Conservation (phyloP, 2,329 filamentous ascomycete genomes). For the Exutisphaerella laricina region DNA sequence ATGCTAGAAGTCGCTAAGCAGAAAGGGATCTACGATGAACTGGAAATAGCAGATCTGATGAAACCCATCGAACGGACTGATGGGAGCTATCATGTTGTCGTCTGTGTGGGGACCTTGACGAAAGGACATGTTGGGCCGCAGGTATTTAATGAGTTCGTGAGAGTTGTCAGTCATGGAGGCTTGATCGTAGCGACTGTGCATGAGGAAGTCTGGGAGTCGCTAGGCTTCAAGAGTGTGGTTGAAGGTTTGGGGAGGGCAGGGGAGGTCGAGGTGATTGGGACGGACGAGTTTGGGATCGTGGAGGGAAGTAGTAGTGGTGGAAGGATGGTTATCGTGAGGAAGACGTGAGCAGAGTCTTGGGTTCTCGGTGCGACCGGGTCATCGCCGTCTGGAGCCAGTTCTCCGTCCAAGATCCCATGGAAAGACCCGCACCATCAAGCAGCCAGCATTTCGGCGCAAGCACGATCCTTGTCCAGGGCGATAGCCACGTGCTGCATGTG, state of each 20-base stretch:
- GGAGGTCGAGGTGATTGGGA: constrained; percentile 9
- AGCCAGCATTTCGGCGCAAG: too few species aligned
- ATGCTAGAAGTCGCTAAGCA: constrained; percentile 13
- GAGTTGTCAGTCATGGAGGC: constrained; percentile 10
- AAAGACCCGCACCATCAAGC: too few species aligned
- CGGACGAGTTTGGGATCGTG: constrained; percentile 14
- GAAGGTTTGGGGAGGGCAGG: constrained; percentile 8
- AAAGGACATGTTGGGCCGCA: constrained; percentile 17
- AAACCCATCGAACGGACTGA: constrained; percentile 10
- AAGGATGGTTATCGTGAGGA: constrained; percentile 17
- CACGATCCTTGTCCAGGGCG: too few species aligned
- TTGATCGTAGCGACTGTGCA: constrained; percentile 17
- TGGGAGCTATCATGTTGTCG: constrained; percentile 13
- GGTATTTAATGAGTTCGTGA: constrained; percentile 13
- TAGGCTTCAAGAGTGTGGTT: constrained; percentile 12
- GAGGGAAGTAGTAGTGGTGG: constrained; percentile 11
- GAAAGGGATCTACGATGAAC: constrained; percentile 11
- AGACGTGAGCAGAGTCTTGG: too few species aligned
- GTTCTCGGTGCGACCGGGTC: too few species aligned
- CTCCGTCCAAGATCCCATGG: too few species aligned
- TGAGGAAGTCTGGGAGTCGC: constrained; percentile 17
- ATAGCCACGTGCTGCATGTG: too few species aligned
- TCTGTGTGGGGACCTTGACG: constrained; percentile 18
- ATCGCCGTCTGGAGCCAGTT: too few species aligned
- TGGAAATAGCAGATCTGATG: constrained; percentile 14